A percentile compares a stretch with the other conserved stretches of the same genome.
phyloP scores from a whole-genome alignment of 306 rosid species.

The Medicago lupulina region DNA sequence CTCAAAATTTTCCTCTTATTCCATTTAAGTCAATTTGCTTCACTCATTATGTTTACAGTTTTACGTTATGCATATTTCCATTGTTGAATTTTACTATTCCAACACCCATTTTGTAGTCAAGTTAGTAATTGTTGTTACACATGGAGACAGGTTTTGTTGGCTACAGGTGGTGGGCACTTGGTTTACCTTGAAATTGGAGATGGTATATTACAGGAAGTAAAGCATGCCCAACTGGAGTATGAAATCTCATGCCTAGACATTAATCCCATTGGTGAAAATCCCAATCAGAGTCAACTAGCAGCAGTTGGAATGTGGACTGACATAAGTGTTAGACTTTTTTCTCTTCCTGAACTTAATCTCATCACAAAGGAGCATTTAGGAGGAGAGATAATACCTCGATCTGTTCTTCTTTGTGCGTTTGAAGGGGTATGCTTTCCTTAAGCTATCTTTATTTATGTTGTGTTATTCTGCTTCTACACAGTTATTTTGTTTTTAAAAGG shows the following conservation, averaged over 20 bases:
- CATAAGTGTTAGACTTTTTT: conserved; percentile 85
- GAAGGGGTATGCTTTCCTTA: conserved; percentile 83
- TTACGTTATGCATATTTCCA: not conserved
- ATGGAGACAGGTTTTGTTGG: conserved; percentile 87
- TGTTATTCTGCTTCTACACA: not conserved
- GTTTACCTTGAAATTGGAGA: conserved; percentile 91
- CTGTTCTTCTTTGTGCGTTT: conserved; percentile 97
- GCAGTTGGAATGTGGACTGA: conserved; percentile 99
- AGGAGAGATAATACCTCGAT: conserved; percentile 98
- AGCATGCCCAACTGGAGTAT: conserved; percentile 77
- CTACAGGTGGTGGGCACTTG: conserved; percentile 92
- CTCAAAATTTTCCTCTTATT: not conserved
- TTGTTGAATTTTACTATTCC: not conserved
- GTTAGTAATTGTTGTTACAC: conserved; percentile 33
- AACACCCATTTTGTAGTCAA: conserved; percentile 6
- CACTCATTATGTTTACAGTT: conserved; percentile 5
- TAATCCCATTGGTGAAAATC: conserved; percentile 89
- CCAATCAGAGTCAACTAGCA: conserved; percentile 82
- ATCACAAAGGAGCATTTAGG: conserved; percentile 90
- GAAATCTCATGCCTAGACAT: conserved; percentile 97
- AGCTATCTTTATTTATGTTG: conserved; percentile 24
- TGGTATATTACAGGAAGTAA: conserved; percentile 66
- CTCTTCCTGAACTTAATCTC: conserved; percentile 88
- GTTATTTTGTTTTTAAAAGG: conserved; percentile 26
- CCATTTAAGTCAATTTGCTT: conserved; percentile 7